phyloP scores from a whole-genome alignment of 139 green algal species.

The Tetradesmus obliquus region DNA sequence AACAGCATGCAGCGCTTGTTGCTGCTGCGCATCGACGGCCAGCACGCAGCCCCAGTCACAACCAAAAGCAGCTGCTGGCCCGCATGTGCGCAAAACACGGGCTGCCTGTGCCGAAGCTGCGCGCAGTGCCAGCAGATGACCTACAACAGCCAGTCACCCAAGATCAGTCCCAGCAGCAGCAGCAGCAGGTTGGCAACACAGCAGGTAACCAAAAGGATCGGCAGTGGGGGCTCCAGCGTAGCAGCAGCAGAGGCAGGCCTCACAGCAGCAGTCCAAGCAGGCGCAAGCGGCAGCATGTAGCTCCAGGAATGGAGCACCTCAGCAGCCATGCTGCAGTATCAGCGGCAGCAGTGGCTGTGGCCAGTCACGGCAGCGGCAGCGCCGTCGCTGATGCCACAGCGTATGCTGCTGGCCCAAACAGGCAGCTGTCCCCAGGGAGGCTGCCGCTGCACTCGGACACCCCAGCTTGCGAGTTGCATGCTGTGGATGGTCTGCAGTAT shows the following conservation, averaged over 20 bases:
- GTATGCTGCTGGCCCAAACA: not conserved
- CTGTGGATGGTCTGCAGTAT: conserved; percentile 11
- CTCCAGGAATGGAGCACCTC: not conserved
- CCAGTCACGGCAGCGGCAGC: not conserved
- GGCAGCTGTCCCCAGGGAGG: not conserved
- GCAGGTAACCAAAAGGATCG: not conserved
- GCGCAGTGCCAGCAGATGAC: not conserved
- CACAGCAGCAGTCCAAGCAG: conserved; percentile 2
- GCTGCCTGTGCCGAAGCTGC: conserved; percentile 12
- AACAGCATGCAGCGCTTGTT: conserved; percentile 4
- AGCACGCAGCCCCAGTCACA: not conserved
- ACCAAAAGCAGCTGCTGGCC: conserved; percentile 12
- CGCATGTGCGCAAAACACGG: conserved; percentile 24
- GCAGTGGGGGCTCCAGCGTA: not conserved
- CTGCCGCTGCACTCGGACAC: not conserved
- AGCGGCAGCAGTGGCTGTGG: conserved; percentile 5
- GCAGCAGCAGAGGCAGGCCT: conserved; percentile 7
- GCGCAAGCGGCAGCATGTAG: not conserved
- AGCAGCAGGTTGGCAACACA: not conserved
- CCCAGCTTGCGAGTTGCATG: conserved; percentile 1
- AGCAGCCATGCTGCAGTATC: not conserved
- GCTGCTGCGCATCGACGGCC: not conserved
- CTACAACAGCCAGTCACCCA: not conserved
- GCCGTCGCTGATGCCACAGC: not conserved
- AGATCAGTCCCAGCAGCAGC: not conserved